These are phyloP conservation scores for Chrysanthemum lavandulifolium DNA, from an alignment of 129 eudicot species.

Conservation along the genomic window DNA sequence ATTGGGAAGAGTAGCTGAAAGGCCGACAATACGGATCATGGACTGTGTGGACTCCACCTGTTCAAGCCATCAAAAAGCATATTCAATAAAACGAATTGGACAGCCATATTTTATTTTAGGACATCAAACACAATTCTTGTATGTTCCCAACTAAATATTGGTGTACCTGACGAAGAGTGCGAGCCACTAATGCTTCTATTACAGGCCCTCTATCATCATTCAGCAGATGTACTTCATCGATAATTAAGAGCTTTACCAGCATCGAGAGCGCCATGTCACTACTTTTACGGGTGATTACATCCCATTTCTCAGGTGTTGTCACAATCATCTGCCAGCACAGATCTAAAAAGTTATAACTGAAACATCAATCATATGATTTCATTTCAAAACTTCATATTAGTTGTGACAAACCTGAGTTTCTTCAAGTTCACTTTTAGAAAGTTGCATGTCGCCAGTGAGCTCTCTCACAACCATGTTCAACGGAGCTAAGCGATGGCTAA, in stretches of 20 bases:
- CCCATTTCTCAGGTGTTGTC: slow-evolving; percentile 99
- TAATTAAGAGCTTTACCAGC: slow-evolving; percentile 92
- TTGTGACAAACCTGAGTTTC: slow-evolving; percentile 77
- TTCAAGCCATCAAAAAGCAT: slow-evolving; percentile 23
- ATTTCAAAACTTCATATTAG: slow-evolving; percentile 15
- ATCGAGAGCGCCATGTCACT: slow-evolving; percentile 96
- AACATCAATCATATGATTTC: slow-evolving; percentile 9
- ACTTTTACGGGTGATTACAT: slow-evolving; percentile 98
- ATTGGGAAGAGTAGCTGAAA: slow-evolving; percentile 96
- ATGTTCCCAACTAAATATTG: slow-evolving; percentile 4
- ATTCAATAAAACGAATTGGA: background rate
- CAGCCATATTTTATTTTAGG: slow-evolving; percentile 10
- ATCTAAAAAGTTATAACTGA: slow-evolving; percentile 3
- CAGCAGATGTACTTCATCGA: slow-evolving; percentile 96
- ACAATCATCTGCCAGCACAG: slow-evolving; percentile 78
- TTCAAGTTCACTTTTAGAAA: slow-evolving; percentile 85
- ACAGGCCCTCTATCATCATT: slow-evolving; percentile 99
- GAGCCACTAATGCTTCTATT: slow-evolving; percentile 97
- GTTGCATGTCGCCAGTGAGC: slow-evolving; percentile 99
- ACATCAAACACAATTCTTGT: background rate
- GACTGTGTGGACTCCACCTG: slow-evolving; percentile 98
- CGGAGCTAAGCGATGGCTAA: slow-evolving; percentile 87
- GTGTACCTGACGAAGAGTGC: slow-evolving; percentile 96
- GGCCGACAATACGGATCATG: slow-evolving; percentile 98
- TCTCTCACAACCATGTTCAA: slow-evolving; percentile 86